Evolutionary conservation across 306 rosid genomes (phyloP), one percentile per base, ranked within the genome.

Genomic region (Myrica gale): DNA sequence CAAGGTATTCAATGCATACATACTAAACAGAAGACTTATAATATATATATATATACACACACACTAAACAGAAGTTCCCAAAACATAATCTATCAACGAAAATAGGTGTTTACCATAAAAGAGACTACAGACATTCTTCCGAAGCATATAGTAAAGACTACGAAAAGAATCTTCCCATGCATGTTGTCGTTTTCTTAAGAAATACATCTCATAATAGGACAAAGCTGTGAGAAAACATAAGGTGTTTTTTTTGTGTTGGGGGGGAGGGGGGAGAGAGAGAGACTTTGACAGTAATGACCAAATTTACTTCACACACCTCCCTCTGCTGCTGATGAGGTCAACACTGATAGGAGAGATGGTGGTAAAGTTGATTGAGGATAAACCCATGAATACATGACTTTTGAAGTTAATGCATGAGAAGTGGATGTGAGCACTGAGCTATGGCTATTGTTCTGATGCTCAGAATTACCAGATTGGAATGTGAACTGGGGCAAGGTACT

Each of bases 91-190:
- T 37, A 32, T 56, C 11, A 43, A 50, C 60, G 0, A 78, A 15
- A 72, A 60, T 10, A 80, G 74, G 69, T 47, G 65, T 80, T 81
- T 87, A 96, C 99, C 99, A 75, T 96, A 96, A 82, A 96, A 96
- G 68, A 96, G 84, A 82, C 88, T 83, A 72, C 97, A 95, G 20
- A 71, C 47, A 73, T 90, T 87, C 69, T 86, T 87, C 21, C 97
- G 92, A 78, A 96, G 88, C 96, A 83, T 83, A 85, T 89, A 96
- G 81, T 96, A 96, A 57, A 96, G 98, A 80, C 91, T 82, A n/a
- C 85, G 88, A 71, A 96, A 92, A 74, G 99, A 89, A 51, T 92
- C 93, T 81, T 89, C 98, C 99, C 99, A 96, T 6, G 87, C 86
- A 45, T 69, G 70, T 58, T 87, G 98, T 13, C 99, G 92, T 68